A percentile compares a stretch with the other conserved stretches of the same genome.
Conservation (phyloP, 768 basidiomycete genomes). For the Antrodiella citrinella region DNA sequence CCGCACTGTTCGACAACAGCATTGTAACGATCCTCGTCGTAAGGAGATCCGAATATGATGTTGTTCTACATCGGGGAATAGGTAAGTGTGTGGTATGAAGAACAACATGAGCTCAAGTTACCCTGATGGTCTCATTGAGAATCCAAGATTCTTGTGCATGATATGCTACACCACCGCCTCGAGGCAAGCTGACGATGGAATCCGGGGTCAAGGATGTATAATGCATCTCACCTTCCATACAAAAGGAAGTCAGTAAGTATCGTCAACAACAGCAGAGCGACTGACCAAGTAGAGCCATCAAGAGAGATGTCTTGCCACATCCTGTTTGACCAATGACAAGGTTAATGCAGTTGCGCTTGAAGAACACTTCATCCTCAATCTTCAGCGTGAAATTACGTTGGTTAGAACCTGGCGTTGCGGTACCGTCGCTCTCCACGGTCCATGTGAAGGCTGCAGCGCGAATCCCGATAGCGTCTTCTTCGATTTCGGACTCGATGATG, state of each 20-base stretch:
- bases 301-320: conserved; percentile 18
- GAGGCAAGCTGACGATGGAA: conserved; percentile 33
- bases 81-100: background rate
- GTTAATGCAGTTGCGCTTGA: conserved; percentile 17
- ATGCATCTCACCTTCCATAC: conserved; percentile 18
- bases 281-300: conserved; percentile 17
- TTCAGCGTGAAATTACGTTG: background rate
- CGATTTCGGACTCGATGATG: background rate
- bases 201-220: conserved; percentile 16
- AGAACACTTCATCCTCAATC: conserved; percentile 17
- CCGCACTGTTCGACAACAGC: conserved; percentile 28
- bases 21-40: conserved; percentile 21
- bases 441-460: conserved; percentile 1
- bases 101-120: background rate
- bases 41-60: conserved; percentile 22
- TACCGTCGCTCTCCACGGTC: background rate
- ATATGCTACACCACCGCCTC: conserved; percentile 32
- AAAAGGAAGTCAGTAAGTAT: too few species aligned
- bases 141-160: conserved; percentile 38
- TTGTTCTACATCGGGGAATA: conserved; percentile 22
- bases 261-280: background rate
- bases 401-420: background rate
- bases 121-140: conserved; percentile 27
- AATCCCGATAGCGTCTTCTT: background rate
- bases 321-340: conserved; percentile 20